Percentiles rank a stretch among this genome's conserved stretches.
Conservation (phyloP, 2,329 filamentous ascomycete genomes). For the Neofusicoccum parvum region DNA sequence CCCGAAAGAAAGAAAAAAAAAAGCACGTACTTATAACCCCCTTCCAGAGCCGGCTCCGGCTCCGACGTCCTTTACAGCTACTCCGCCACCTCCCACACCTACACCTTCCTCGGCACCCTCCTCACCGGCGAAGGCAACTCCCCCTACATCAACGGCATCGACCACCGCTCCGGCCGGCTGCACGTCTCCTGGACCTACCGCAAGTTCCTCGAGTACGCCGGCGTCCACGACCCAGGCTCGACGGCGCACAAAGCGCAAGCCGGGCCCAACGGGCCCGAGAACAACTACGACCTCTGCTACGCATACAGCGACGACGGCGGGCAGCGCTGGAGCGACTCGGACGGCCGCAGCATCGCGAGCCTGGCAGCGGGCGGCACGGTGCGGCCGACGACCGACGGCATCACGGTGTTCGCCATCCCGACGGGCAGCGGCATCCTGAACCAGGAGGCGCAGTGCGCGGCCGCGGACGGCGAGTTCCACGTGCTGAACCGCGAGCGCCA, state of each 20-base stretch:
- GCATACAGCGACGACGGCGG: slow-evolving; percentile 52
- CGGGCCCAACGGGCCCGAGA: slow-evolving; percentile 27
- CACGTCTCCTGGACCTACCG: slow-evolving; percentile 56
- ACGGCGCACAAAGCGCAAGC: slow-evolving; percentile 9
- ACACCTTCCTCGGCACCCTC: slow-evolving; percentile 45
- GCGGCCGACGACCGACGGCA: slow-evolving; percentile 43
- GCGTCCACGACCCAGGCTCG: neutral
- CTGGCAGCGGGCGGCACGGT: slow-evolving; percentile 33
- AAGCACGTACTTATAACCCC: neutral
- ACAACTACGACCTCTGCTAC: slow-evolving; percentile 56
- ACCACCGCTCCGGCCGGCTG: slow-evolving; percentile 38
- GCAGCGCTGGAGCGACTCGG: slow-evolving; percentile 46
- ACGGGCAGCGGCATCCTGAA: slow-evolving; percentile 53
- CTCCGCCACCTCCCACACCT: slow-evolving; percentile 38
- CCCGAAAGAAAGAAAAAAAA: no score
- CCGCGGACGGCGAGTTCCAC: slow-evolving; percentile 50
- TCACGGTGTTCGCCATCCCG: slow-evolving; percentile 49
- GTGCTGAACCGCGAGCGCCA: slow-evolving; percentile 51
- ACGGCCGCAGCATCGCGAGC: slow-evolving; percentile 40
- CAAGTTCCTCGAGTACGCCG: slow-evolving; percentile 47
- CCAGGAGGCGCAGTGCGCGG: slow-evolving; percentile 54
- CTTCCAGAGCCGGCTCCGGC: slow-evolving; percentile 3
- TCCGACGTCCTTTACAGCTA: slow-evolving; percentile 45
- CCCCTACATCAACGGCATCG: slow-evolving; percentile 56
- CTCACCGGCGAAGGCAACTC: slow-evolving; percentile 51